Evolutionary conservation across 2,329 filamentous ascomycete genomes (phyloP).

Genomic region (Calonectria leucothoes): DNA sequence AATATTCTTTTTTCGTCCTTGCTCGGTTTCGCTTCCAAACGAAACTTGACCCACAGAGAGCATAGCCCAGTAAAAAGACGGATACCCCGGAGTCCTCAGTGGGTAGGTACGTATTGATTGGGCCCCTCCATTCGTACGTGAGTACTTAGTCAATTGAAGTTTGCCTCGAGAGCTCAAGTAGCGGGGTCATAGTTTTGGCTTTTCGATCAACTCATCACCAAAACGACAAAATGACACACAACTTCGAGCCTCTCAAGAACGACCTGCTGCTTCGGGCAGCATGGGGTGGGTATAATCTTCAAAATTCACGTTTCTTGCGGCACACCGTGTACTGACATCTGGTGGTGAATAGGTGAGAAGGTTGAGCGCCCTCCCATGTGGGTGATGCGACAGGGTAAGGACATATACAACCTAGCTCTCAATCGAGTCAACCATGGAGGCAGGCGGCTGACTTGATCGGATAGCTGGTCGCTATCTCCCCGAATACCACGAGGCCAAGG

Average conservation of each 20-base stretch:
- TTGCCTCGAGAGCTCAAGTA: background rate
- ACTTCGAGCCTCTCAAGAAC: conserved; percentile 90
- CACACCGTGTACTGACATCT: conserved; percentile 35
- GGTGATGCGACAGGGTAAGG: conserved; percentile 97
- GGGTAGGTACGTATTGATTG: conserved; percentile 3
- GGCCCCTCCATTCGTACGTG: conserved; percentile 13
- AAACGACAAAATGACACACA: conserved; percentile 68
- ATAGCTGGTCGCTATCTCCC: conserved; percentile 95
- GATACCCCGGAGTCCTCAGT: conserved; percentile 8
- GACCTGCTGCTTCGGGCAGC: conserved; percentile 92
- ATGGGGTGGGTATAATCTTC: conserved; percentile 70
- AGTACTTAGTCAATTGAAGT: conserved; percentile 16
- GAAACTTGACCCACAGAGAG: background rate
- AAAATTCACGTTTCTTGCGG: conserved; percentile 1
- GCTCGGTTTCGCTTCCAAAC: background rate
- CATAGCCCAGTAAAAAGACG: background rate
- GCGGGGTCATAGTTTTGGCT: conserved; percentile 20
- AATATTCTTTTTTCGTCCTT: background rate
- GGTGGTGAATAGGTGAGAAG: conserved; percentile 73
- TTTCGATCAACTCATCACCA: conserved; percentile 4
- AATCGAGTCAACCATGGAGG: background rate
- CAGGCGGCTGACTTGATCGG: conserved; percentile 11
- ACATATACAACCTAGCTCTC: background rate
- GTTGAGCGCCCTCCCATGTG: conserved; percentile 96
- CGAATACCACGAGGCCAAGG: conserved; percentile 97